phyloP scores from a whole-genome alignment of 352 stramenopile species.

The Pythium dissimile region DNA sequence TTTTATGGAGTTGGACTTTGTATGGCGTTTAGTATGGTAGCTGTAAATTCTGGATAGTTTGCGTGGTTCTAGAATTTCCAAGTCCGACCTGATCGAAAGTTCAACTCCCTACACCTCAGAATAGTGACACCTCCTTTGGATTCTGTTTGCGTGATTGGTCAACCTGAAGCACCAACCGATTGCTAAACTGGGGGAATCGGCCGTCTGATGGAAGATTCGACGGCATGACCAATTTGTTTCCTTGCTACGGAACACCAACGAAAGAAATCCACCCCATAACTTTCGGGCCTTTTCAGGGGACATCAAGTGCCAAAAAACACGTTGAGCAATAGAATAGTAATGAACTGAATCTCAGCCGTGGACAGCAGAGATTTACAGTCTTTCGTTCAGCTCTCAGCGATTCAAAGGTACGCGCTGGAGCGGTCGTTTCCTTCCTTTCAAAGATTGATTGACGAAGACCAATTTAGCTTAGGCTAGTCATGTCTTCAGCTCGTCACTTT shows the following conservation, averaged over 20 bases:
- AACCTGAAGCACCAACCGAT: background rate
- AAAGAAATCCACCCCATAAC: background rate
- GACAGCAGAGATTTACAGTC: no score
- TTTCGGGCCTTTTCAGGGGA: no score
- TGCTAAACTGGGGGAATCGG: slow-evolving; percentile 3
- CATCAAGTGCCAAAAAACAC: no score
- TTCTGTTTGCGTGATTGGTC: no score
- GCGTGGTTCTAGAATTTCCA: slow-evolving; percentile 18
- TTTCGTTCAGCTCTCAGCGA: no score
- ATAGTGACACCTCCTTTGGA: slow-evolving; percentile 16
- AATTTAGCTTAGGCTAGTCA: no score
- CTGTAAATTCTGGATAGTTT: background rate
- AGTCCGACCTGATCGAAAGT: slow-evolving; percentile 1
- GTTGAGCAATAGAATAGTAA: no score
- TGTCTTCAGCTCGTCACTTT: no score
- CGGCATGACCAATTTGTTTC: background rate
- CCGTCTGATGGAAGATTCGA: slow-evolving; percentile 17
- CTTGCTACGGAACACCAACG: background rate
- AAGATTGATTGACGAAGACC: no score
- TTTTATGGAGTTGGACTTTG: background rate
- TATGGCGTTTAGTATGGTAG: slow-evolving; percentile 2
- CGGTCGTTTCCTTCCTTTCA: no score
- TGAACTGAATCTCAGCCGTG: no score
- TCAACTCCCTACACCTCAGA: slow-evolving; percentile 1
- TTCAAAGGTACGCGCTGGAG: no score